These are phyloP conservation scores for Sugiyamaella castrensis DNA, from an alignment of 1,139 yeast genomes.

Conservation along the genomic window DNA sequence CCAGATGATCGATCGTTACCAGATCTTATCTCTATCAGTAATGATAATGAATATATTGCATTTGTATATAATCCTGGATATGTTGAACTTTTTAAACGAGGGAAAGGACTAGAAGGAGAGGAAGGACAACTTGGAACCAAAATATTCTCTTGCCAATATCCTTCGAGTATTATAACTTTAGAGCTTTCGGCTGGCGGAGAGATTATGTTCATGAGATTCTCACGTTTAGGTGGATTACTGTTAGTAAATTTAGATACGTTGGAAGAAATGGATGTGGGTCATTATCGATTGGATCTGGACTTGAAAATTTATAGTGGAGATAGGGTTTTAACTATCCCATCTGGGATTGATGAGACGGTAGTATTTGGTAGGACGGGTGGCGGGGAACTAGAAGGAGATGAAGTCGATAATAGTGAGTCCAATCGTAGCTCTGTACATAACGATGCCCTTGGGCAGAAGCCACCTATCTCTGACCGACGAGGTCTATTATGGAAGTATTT, in stretches of 20 bases:
- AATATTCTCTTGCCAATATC: constrained; percentile 30
- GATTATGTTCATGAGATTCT: constrained; percentile 31
- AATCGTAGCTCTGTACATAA: neutral
- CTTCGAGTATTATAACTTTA: constrained; percentile 32
- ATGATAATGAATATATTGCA: constrained; percentile 10
- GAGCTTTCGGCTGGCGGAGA: constrained; percentile 31
- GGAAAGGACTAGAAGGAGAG: neutral
- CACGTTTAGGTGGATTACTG: constrained; percentile 33
- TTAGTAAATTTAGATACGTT: constrained; percentile 30
- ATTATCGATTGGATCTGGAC: constrained; percentile 33
- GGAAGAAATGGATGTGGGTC: constrained; percentile 34
- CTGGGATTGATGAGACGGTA: constrained; percentile 31
- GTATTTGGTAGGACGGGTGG: constrained; percentile 26
- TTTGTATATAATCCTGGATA: constrained; percentile 6
- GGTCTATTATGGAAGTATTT: constrained; percentile 30
- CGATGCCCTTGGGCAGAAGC: neutral
- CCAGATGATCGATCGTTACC: constrained; percentile 9
- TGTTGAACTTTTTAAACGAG: constrained; percentile 6
- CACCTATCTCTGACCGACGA: neutral
- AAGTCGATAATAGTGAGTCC: constrained; percentile 4
- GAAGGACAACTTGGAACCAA: constrained; percentile 2
- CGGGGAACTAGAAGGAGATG: too few species aligned
- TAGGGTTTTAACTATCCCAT: constrained; percentile 27
- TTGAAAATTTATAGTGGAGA: constrained; percentile 27
- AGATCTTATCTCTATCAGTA: constrained; percentile 5